phyloP scores from a whole-genome alignment of 352 stramenopile species.

The Phytophthora nicotianae region DNA sequence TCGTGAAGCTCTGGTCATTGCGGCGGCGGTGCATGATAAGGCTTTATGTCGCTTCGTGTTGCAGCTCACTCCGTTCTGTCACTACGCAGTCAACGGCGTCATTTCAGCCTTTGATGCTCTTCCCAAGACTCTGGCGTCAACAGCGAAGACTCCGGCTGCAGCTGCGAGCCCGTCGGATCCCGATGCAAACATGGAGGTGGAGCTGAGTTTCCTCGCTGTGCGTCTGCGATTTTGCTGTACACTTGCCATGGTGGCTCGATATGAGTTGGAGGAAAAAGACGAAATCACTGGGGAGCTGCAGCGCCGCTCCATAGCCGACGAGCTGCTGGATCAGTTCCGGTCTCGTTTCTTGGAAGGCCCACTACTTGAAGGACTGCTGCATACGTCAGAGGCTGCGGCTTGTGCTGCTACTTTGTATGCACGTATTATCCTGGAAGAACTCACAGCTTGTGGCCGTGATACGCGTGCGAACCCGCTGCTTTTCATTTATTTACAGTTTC shows the following conservation, averaged over 20 bases:
- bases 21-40: slow-evolving; percentile 74
- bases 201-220: slow-evolving; percentile 63
- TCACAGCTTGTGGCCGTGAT: slow-evolving; percentile 71
- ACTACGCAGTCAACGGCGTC: slow-evolving; percentile 86
- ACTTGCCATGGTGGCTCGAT: slow-evolving; percentile 80
- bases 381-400: slow-evolving; percentile 69
- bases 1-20: slow-evolving; percentile 83
- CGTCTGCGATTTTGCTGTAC: slow-evolving; percentile 87
- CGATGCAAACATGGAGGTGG: slow-evolving; percentile 47
- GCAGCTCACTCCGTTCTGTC: slow-evolving; percentile 86
- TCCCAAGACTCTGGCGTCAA: slow-evolving; percentile 64
- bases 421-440: slow-evolving; percentile 79
- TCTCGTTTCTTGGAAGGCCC: slow-evolving; percentile 71
- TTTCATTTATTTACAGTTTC: slow-evolving; percentile 78
- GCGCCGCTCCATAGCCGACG: slow-evolving; percentile 69
- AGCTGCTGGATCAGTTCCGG: slow-evolving; percentile 77
- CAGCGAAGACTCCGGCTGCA: slow-evolving; percentile 24
- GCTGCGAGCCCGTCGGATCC: slow-evolving; percentile 21
- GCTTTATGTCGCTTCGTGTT: slow-evolving; percentile 84
- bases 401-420: slow-evolving; percentile 77
- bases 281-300: slow-evolving; percentile 47
- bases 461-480: slow-evolving; percentile 79
- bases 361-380: slow-evolving; percentile 68
- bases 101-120: slow-evolving; percentile 83
- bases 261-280: slow-evolving; percentile 59